Conservation (phyloP, 2,329 filamentous ascomycete genomes). For the Calonectria henricotiae region DNA sequence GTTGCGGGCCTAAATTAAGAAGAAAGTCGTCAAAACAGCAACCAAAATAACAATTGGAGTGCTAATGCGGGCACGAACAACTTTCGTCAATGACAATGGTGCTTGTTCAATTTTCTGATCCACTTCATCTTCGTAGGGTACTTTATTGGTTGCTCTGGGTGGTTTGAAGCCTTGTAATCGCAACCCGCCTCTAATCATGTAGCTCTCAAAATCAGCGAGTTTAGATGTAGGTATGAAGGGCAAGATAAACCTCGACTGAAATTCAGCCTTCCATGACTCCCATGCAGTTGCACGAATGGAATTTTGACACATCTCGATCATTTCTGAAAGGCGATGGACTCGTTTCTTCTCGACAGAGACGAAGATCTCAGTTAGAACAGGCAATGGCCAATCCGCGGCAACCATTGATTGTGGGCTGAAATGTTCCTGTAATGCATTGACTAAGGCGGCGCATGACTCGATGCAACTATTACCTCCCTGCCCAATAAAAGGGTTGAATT, state of each 20-base stretch:
- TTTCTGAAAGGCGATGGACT: background rate
- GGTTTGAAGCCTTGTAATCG: background rate
- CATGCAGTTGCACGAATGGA: background rate
- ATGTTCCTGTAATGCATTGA: slow-evolving; percentile 3
- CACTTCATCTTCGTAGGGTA: background rate
- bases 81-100: background rate
- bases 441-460: background rate
- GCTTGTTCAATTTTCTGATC: background rate
- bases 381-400: background rate
- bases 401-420: background rate
- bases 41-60: background rate
- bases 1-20: background rate
- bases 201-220: slow-evolving; percentile 8
- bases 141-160: background rate
- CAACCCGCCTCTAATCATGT: slow-evolving; percentile 3
- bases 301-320: slow-evolving; percentile 6
- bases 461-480: slow-evolving; percentile 13
- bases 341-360: background rate
- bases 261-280: background rate
- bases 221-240: background rate
- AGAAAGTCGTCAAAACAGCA: background rate
- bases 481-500: slow-evolving; percentile 4
- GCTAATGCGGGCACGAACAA: background rate
- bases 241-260: background rate
- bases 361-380: background rate